phyloP scores from a whole-genome alignment of 1,284 basidiomycete genomes.

The Spongispora temasekensis region DNA sequence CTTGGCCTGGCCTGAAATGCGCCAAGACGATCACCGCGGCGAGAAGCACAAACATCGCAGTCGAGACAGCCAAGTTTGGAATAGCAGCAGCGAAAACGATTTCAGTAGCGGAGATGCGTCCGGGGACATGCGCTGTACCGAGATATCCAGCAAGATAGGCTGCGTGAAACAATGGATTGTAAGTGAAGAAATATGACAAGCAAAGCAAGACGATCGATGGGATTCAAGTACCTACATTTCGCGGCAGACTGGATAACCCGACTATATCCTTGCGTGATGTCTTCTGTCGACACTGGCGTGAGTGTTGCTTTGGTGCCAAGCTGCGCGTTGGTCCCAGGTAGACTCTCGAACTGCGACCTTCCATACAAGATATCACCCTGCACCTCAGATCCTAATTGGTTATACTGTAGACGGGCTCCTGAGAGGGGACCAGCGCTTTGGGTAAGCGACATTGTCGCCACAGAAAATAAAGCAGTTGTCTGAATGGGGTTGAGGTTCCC shows the following conservation, averaged over 20 bases:
- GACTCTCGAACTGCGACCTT: constrained; percentile 8
- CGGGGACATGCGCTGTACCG: constrained; percentile 30
- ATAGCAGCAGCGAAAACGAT: constrained; percentile 29
- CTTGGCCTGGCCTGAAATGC: constrained; percentile 24
- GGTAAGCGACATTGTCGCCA: constrained; percentile 15
- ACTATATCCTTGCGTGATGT: constrained; percentile 24
- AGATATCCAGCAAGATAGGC: constrained; percentile 24
- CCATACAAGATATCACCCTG: constrained; percentile 24
- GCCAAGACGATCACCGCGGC: constrained; percentile 16
- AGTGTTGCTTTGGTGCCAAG: constrained; percentile 3
- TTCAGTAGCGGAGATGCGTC: constrained; percentile 24
- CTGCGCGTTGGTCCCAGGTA: neutral
- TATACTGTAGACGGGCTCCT: neutral
- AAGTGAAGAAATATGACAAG: no score
- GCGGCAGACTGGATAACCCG: constrained; percentile 21
- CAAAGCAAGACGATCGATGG: no score
- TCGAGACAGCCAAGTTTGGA: constrained; percentile 27
- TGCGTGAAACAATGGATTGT: no score
- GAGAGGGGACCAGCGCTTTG: neutral
- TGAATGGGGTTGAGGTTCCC: constrained; percentile 28
- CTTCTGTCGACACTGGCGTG: constrained; percentile 5
- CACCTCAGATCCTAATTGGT: constrained; percentile 15
- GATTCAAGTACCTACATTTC: constrained; percentile 19
- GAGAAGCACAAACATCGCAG: constrained; percentile 22
- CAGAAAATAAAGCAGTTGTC: constrained; percentile 21